Percentiles rank a stretch among this genome's conserved stretches.
Conservation (phyloP, 768 basidiomycete species). For the Suillus occidentalis region DNA sequence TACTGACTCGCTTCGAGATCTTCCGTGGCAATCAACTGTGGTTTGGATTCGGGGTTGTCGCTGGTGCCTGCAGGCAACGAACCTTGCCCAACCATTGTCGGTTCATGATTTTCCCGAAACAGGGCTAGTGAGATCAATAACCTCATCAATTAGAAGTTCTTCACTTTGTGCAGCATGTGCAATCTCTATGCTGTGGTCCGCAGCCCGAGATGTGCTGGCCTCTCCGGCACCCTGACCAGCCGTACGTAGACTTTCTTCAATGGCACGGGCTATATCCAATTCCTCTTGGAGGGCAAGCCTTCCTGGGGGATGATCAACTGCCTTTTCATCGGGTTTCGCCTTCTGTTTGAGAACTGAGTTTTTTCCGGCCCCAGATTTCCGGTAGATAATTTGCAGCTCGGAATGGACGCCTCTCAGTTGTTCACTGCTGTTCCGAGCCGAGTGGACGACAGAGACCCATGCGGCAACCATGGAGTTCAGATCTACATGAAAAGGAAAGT, state of each 20-base stretch:
- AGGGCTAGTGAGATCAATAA: conserved; percentile 9
- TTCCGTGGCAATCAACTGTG: neutral
- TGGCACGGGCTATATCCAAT: conserved; percentile 43
- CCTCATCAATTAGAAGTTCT: conserved; percentile 12
- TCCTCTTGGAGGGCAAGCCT: conserved; percentile 36
- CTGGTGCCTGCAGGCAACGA: conserved; percentile 15
- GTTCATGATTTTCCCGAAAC: conserved; percentile 16
- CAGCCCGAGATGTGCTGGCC: conserved; percentile 7
- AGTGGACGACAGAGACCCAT: conserved; percentile 31
- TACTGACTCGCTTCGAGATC: neutral
- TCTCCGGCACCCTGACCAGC: conserved; percentile 8
- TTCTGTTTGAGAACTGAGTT: conserved; percentile 7
- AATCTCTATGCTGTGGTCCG: conserved; percentile 11
- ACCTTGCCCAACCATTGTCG: conserved; percentile 34
- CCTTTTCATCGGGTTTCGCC: conserved; percentile 1
- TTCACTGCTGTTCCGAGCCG: conserved; percentile 15
- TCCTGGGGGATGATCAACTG: conserved; percentile 14
- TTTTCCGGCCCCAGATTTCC: conserved; percentile 16
- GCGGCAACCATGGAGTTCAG: conserved; percentile 32
- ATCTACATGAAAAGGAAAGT: conserved; percentile 22
- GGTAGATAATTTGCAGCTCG: conserved; percentile 43
- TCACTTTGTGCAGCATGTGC: conserved; percentile 8
- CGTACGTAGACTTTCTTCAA: conserved; percentile 45
- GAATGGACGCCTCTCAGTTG: conserved; percentile 32
- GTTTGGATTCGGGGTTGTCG: neutral